Evolutionary conservation across 2,329 filamentous ascomycete genomes (phyloP).

Genomic region (Akanthomyces dipterigenus): DNA sequence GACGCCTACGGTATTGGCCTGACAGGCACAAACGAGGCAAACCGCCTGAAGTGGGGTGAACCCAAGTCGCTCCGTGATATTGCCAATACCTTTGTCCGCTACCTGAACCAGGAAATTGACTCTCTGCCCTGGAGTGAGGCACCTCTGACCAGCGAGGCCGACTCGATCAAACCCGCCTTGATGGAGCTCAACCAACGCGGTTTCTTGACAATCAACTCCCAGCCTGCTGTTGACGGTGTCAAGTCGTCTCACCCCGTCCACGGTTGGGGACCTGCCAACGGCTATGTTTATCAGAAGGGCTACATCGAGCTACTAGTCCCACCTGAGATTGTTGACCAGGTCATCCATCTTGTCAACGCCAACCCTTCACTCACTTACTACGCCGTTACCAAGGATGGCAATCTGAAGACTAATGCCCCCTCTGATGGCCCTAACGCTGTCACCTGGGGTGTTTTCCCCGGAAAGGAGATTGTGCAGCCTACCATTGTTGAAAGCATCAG

Average conservation of each 20-base stretch:
- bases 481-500: constrained; percentile 98
- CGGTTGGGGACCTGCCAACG: constrained; percentile 91
- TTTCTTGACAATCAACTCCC: constrained; percentile 92
- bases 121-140: constrained; percentile 92
- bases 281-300: constrained; percentile 97
- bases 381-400: constrained; percentile 77
- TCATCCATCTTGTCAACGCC: constrained; percentile 70
- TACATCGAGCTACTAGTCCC: constrained; percentile 90
- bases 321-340: constrained; percentile 67
- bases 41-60: constrained; percentile 89
- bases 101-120: constrained; percentile 73
- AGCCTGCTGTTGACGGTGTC: constrained; percentile 86
- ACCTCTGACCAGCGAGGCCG: constrained; percentile 75
- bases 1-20: constrained; percentile 91
- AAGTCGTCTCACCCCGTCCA: constrained; percentile 82
- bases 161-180: constrained; percentile 68
- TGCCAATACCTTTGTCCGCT: constrained; percentile 75
- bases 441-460: constrained; percentile 98
- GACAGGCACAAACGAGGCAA: constrained; percentile 91
- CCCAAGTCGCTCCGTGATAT: constrained; percentile 75
- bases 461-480: constrained; percentile 98
- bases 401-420: constrained; percentile 76
- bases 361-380: constrained; percentile 88
- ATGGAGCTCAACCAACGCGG: constrained; percentile 79
- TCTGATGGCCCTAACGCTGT: constrained; percentile 92